Evolutionary conservation across 2,329 filamentous ascomycete species (phyloP).

Genomic region (Fusarium cicatricum): DNA sequence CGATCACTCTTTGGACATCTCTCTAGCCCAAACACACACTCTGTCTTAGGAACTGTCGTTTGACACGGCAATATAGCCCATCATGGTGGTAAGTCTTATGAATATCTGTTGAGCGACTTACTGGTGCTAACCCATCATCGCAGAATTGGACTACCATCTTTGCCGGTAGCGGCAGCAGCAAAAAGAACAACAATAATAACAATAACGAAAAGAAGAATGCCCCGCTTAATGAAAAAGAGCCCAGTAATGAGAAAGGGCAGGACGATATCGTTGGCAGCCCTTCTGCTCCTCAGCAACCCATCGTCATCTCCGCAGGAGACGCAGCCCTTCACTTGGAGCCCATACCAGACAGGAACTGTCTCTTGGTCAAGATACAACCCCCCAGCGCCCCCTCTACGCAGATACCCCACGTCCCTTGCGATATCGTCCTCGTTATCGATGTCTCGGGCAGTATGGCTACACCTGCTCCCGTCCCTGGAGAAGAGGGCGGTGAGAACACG

Average conservation of each 20-base stretch:
- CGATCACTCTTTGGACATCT: conserved; percentile 1
- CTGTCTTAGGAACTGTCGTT: neutral
- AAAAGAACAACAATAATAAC: neutral
- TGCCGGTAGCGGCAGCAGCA: neutral
- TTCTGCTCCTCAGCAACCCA: neutral
- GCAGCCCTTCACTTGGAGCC: conserved; percentile 51
- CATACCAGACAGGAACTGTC: conserved; percentile 47
- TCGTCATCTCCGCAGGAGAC: conserved; percentile 16
- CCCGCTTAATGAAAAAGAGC: neutral
- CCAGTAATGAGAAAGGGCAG: conserved; percentile 9
- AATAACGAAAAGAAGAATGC: neutral
- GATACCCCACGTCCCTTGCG: conserved; percentile 58
- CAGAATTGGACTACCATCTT: conserved; percentile 26
- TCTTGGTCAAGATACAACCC: conserved; percentile 58
- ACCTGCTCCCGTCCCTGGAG: conserved; percentile 57
- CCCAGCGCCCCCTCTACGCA: conserved; percentile 47
- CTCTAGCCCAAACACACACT: neutral
- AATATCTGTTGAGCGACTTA: no score
- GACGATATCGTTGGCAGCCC: neutral
- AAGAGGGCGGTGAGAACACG: conserved; percentile 54
- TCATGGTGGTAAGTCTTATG: conserved; percentile 18
- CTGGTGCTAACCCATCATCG: neutral
- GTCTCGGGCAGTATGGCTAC: conserved; percentile 65
- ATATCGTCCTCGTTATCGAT: conserved; percentile 70
- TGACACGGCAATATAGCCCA: conserved; percentile 10